These are phyloP conservation scores for Euphorbia schlechtendalii DNA, from an alignment of 441 rosid species.

Conservation along the genomic window DNA sequence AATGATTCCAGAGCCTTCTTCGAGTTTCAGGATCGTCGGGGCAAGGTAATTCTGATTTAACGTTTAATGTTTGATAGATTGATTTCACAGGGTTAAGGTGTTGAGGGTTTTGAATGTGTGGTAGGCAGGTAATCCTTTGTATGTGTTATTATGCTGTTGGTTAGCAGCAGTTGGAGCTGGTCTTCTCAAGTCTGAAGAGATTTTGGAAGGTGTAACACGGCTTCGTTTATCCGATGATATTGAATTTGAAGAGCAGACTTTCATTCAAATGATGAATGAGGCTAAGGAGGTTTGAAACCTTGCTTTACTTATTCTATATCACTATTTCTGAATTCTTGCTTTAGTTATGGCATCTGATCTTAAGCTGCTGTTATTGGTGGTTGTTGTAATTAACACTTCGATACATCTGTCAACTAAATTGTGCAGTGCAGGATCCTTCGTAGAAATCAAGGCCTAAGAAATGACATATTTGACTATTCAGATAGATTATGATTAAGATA, in stretches of 20 bases:
- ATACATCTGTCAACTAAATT: neutral
- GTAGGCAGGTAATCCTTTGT: conserved; percentile 86
- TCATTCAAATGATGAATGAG: conserved; percentile 66
- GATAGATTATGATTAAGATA: no score
- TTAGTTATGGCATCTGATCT: neutral
- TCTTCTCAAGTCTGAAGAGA: conserved; percentile 87
- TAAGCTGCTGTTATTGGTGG: neutral
- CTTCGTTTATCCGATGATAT: conserved; percentile 77
- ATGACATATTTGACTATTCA: neutral
- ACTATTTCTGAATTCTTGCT: conserved; percentile 1
- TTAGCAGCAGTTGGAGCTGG: conserved; percentile 95
- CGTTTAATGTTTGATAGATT: no score
- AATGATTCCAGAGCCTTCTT: conserved; percentile 80
- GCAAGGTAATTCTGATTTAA: conserved; percentile 43
- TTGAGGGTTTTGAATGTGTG: neutral
- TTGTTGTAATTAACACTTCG: neutral
- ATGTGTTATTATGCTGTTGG: conserved; percentile 92
- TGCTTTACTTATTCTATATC: neutral
- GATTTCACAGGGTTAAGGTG: no score
- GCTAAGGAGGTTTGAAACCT: conserved; percentile 64
- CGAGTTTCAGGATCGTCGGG: conserved; percentile 78
- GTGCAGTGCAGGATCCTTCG: no score
- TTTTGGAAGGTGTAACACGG: conserved; percentile 74
- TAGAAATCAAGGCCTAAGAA: neutral
- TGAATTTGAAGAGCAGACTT: conserved; percentile 89